Base-by-base conservation (phyloP, 2,329 filamentous ascomycete genomes). In the Aureobasidium namibiae region DNA sequence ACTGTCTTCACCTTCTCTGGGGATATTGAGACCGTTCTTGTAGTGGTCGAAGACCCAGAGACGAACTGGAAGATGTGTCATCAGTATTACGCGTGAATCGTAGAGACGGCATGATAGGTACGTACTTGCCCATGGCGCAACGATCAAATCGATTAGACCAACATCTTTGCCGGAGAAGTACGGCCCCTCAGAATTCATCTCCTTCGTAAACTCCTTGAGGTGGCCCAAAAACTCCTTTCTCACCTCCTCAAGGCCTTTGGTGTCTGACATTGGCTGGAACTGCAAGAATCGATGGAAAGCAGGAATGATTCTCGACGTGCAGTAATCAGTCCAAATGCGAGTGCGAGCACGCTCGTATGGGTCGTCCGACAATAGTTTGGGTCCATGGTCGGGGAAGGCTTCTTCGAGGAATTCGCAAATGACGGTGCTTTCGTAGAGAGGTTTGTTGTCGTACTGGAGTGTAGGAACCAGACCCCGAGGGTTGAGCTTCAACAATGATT, bases 321-420 rank as follows among this genome's bases (percentile, higher is more conserved):
- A 79, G 65, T 88, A 90, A 64, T 91, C 87, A 42, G 85, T 86
- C 88, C 88, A 92, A 53, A 92, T 81, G 34, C 86, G 76, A 42
- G 82, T 83, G 21, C 83, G 72, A 3, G 88, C 88, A 56, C 81
- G 78, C 57, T 83, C 78, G 66, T 89, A 92, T 0, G 82, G 75
- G 59, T 85, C 82, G 0, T 70, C 67, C 0, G 88, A 85, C 10
- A 89, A 72, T 4, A 92, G 70, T 1, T 72, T 69, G 1, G 76
- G 77, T 57, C 58, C 75, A 70, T 67, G 78, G 4, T 76, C 76
- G 0, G 79, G 74, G 62, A 83, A 90, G 0, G 82, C 83, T 62
- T 92, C 88, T 63, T 92, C 85, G 1, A 92, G 76, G 64, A 89
- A 92, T 69, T 91, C 87, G 72, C 84, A 85, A 38, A 92, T 79